phyloP scores from a whole-genome alignment of 2,329 filamentous ascomycete genomes.

The Clonostachys solani region DNA sequence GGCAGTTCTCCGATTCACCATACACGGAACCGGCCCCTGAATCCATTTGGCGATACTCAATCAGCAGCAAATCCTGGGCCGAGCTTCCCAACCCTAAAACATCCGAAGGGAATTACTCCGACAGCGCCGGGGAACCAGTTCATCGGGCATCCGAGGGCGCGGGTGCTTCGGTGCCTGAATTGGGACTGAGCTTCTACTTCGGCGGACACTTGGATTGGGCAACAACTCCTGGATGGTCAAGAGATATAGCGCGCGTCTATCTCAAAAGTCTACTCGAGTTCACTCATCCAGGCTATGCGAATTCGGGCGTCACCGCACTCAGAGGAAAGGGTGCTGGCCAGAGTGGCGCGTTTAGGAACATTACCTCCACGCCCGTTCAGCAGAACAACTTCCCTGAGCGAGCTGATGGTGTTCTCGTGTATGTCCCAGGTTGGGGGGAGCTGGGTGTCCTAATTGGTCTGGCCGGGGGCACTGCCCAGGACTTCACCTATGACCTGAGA shows the following conservation, averaged over 20 bases:
- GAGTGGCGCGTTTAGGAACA: slow-evolving; percentile 66
- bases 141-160: slow-evolving; percentile 72
- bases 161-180: slow-evolving; percentile 62
- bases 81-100: slow-evolving; percentile 59
- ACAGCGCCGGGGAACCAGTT: slow-evolving; percentile 47
- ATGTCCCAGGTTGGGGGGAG: slow-evolving; percentile 69
- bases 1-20: slow-evolving; percentile 65
- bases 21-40: slow-evolving; percentile 50
- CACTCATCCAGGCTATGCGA: slow-evolving; percentile 66
- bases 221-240: slow-evolving; percentile 63
- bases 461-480: slow-evolving; percentile 65
- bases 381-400: slow-evolving; percentile 64
- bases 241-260: slow-evolving; percentile 59
- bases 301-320: slow-evolving; percentile 56
- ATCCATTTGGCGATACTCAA: slow-evolving; percentile 68
- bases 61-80: slow-evolving; percentile 54
- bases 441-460: slow-evolving; percentile 69
- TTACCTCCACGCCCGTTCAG: slow-evolving; percentile 68
- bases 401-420: slow-evolving; percentile 69
- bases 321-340: slow-evolving; percentile 51
- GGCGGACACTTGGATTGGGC: slow-evolving; percentile 66
- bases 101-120: slow-evolving; percentile 58
- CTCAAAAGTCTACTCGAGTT: slow-evolving; percentile 72
- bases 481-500: slow-evolving; percentile 53
- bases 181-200: slow-evolving; percentile 75